phyloP scores from a whole-genome alignment of 495 filamentous ascomycete genomes.

The Hypoxylon cercidicola region DNA sequence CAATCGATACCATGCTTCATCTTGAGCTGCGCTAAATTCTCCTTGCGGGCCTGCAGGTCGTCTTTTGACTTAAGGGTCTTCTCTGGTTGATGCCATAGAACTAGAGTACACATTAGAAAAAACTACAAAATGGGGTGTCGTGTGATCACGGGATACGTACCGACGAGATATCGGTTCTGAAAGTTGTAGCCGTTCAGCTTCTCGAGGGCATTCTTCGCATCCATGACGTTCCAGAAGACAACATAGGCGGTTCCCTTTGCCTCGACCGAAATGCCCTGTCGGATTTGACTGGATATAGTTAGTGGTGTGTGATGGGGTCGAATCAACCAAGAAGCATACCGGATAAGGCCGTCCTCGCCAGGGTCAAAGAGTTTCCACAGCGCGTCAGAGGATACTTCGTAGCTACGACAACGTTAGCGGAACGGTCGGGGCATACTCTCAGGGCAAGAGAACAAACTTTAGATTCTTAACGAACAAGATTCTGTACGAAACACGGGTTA shows the following conservation, averaged over 20 bases:
- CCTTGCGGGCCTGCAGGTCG: slow-evolving; percentile 91
- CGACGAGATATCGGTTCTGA: slow-evolving; percentile 98
- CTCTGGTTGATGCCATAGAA: slow-evolving; percentile 98
- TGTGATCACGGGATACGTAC: slow-evolving; percentile 64
- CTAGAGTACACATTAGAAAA: slow-evolving; percentile 58
- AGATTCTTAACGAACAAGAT: slow-evolving; percentile 52
- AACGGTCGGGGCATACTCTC: slow-evolving; percentile 1
- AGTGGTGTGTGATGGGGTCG: slow-evolving; percentile 29
- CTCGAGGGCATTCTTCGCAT: slow-evolving; percentile 98
- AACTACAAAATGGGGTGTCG: slow-evolving; percentile 3
- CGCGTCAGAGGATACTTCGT: slow-evolving; percentile 49
- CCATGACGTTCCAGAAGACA: slow-evolving; percentile 99
- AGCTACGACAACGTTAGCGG: slow-evolving; percentile 29
- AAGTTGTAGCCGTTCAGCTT: slow-evolving; percentile 99
- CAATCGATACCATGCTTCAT: slow-evolving; percentile 98
- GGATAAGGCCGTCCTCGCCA: slow-evolving; percentile 47
- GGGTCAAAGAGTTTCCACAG: slow-evolving; percentile 51
- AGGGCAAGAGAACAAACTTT: slow-evolving; percentile 32
- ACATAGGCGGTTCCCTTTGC: slow-evolving; percentile 99
- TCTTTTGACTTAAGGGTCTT: slow-evolving; percentile 95
- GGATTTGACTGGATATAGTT: slow-evolving; percentile 81
- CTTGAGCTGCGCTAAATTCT: slow-evolving; percentile 98
- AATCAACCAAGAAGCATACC: slow-evolving; percentile 30
- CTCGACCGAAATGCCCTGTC: slow-evolving; percentile 95
- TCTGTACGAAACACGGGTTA: slow-evolving; percentile 39